These are phyloP conservation scores for Coemansia sp. DNA, from an alignment of 192 early-diverging fungal species.

Conservation along the genomic window DNA sequence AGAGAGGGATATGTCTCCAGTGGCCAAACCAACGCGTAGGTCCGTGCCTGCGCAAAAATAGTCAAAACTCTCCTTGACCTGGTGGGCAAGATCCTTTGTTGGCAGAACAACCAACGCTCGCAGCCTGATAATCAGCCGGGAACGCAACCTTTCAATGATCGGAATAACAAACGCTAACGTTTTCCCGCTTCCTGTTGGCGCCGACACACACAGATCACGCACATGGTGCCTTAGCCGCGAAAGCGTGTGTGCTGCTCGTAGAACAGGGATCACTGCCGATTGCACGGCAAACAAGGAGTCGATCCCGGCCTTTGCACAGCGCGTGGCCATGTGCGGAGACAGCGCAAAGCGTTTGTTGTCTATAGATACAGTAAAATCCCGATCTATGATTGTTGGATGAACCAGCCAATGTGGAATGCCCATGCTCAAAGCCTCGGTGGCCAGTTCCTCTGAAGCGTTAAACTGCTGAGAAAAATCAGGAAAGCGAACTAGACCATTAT, in stretches of 20 bases:
- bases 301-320: slow-evolving; percentile 66
- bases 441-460: slow-evolving; percentile 20
- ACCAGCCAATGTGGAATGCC: slow-evolving; percentile 90
- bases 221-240: slow-evolving; percentile 71
- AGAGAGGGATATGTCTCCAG: slow-evolving; percentile 75
- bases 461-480: slow-evolving; percentile 51
- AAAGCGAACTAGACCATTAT: slow-evolving; percentile 39
- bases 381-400: slow-evolving; percentile 72
- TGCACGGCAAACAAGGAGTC: slow-evolving; percentile 87
- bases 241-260: slow-evolving; percentile 66
- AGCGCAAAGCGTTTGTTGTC: slow-evolving; percentile 59
- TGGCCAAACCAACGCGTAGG: slow-evolving; percentile 71
- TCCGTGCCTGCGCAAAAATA: slow-evolving; percentile 72
- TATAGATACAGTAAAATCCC: slow-evolving; percentile 56
- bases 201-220: slow-evolving; percentile 91
- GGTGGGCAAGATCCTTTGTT: slow-evolving; percentile 86
- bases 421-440: slow-evolving; percentile 47
- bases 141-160: slow-evolving; percentile 78
- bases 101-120: slow-evolving; percentile 90
- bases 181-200: slow-evolving; percentile 95
- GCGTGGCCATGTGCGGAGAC: slow-evolving; percentile 61
- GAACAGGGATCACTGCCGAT: slow-evolving; percentile 77
- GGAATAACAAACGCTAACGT: slow-evolving; percentile 95
- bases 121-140: slow-evolving; percentile 74
- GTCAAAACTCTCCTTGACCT: slow-evolving; percentile 87